A percentile compares a stretch with the other conserved stretches of the same genome.
These are phyloP conservation scores for Leishmania mexicana DNA, from an alignment of 208 protist species.

Conservation along the genomic window DNA sequence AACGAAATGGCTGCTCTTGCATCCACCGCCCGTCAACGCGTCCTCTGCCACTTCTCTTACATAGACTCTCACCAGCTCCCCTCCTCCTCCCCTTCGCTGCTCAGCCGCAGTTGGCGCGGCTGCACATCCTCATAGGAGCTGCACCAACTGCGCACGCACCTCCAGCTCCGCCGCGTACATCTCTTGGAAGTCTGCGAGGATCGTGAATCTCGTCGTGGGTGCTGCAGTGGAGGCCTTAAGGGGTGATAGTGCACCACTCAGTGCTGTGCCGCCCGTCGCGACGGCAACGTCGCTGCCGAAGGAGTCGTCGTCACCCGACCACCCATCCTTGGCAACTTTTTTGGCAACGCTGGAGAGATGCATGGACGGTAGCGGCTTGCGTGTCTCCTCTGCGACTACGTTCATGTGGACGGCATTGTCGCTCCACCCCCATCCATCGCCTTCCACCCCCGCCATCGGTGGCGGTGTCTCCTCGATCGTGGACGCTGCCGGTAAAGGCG, in stretches of 20 bases:
- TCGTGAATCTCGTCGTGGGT: background rate
- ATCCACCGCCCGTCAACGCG: background rate
- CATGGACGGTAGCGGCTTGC: background rate
- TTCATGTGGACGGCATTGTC: background rate
- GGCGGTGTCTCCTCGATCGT: background rate
- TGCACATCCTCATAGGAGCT: conserved; percentile 13
- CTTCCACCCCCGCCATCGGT: background rate
- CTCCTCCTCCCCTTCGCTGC: background rate
- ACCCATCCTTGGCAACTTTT: background rate
- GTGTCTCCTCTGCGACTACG: background rate
- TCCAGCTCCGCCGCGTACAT: conserved; percentile 25
- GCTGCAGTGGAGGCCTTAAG: background rate
- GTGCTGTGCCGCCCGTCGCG: background rate
- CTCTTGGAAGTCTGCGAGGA: conserved; percentile 6
- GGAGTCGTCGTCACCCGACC: conserved; percentile 10
- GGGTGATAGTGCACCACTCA: background rate
- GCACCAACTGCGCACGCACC: conserved; percentile 15
- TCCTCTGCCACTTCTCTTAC: background rate
- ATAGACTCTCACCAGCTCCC: too few species aligned
- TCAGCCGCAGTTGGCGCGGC: background rate
- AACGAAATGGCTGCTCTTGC: background rate
- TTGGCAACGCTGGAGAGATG: background rate
- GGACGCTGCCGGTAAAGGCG: background rate
- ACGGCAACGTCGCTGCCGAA: conserved; percentile 5
- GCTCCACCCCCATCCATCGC: conserved; percentile 14